These are phyloP conservation scores for Colletotrichum sublineola DNA, from an alignment of 2,329 filamentous ascomycete genomes.

Conservation along the genomic window DNA sequence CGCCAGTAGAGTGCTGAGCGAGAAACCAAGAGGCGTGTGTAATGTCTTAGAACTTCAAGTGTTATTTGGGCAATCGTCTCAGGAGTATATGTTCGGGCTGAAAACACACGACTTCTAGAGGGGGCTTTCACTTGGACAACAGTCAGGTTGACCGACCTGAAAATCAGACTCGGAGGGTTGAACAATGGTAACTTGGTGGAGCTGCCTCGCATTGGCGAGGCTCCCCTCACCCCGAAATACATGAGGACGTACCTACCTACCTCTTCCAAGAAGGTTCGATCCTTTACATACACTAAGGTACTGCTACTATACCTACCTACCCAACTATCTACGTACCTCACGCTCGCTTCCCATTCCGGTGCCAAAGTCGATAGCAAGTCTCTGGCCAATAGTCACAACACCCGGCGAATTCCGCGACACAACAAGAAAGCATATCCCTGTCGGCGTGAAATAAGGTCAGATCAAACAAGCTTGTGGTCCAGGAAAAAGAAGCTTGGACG, in stretches of 20 bases:
- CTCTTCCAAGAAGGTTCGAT: no score
- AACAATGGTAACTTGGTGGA: neutral
- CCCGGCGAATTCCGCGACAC: slow-evolving; percentile 16
- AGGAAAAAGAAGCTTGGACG: slow-evolving; percentile 17
- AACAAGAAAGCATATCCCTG: slow-evolving; percentile 41
- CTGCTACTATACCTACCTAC: no score
- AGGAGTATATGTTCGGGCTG: neutral
- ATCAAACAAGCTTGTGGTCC: slow-evolving; percentile 10
- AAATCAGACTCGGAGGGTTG: neutral
- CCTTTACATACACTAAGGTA: no score
- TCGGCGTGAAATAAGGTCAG: slow-evolving; percentile 15
- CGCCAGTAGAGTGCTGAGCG: neutral
- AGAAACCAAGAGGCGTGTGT: neutral
- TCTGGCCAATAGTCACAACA: slow-evolving; percentile 25
- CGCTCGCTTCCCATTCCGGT: neutral
- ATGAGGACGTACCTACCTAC: neutral
- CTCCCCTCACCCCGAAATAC: neutral
- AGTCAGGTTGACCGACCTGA: neutral
- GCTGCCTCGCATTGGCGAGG: neutral
- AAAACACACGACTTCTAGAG: neutral
- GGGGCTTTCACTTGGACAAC: neutral
- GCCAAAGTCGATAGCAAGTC: slow-evolving; percentile 7
- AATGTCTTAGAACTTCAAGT: neutral
- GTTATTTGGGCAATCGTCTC: neutral
- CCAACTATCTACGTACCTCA: neutral